Base-by-base conservation (phyloP, 1,284 basidiomycete genomes). In the Boletus nobilissimus region DNA sequence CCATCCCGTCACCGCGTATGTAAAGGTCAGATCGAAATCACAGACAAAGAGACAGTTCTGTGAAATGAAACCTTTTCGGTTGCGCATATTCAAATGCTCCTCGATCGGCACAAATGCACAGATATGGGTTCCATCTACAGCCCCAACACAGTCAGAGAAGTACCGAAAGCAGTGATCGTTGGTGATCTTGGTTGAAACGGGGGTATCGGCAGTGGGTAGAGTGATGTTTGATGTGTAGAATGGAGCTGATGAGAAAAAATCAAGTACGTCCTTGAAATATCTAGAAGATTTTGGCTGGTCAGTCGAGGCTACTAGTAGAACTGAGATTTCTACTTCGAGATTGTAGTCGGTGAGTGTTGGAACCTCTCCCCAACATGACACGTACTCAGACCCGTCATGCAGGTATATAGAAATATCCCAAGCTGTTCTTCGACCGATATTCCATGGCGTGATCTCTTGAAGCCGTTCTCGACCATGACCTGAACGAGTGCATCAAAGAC, bases 341-440 rank as follows among this genome's bases (percentile, higher is more conserved):
- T 71, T 8, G 40, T 75, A 2, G 6, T 32, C 2, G 34, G 48
- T 34, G 69, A 70, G n/a, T 67, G 68, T 43, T 77, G 73, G 16
- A 77, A 78, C 22, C 69, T 34, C 34, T 77, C 73, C 38, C 22
- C 64, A 29, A 77, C 39, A 24, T 67, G 69, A 38, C 9, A 13
- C 0, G 63, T 34, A 9, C 34, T 54, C 8, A 75, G 57, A 34
- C 73, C 73, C 1, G 64, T 75, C 9, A 77, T 13, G 29, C 62
- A 63, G 18, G 62, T 63, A 14, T 36, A 24, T 11, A 63, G 62
- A 13, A 38, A 63, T 19, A 63, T 63, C 18, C 34, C 24, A 6
- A 63, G 62, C 22, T 71, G 64, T 16, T 77, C 40, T 18, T 75
- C 63, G 3, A 76, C 43, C 0, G 43, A 60, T 7, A 76, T 62